Percentiles rank a stretch among this genome's conserved stretches.
Evolutionary conservation across 1,284 basidiomycete genomes (phyloP).

Genomic region (Ganoderma lingzhi): DNA sequence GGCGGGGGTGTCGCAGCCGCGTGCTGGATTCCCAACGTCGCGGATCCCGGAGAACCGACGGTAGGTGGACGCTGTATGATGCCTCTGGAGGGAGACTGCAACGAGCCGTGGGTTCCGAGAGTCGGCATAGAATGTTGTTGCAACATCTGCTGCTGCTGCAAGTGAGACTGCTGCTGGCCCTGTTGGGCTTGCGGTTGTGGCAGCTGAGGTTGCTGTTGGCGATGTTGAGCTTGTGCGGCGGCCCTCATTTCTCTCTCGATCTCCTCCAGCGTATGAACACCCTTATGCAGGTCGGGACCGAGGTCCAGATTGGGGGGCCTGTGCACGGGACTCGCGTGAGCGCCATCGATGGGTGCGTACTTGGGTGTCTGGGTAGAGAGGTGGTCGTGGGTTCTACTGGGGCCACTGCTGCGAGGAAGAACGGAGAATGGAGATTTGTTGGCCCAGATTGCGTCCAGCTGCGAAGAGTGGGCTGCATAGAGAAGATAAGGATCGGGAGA

Average conservation of each 20-base stretch:
- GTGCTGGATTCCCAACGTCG: not conserved
- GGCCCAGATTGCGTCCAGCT: conserved; percentile 80
- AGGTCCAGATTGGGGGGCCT: conserved; percentile 35
- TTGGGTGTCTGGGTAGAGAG: conserved; percentile 34
- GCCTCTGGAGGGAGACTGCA: conserved; percentile 29
- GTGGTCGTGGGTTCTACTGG: conserved; percentile 47
- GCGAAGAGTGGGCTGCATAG: conserved; percentile 46
- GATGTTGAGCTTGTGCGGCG: conserved; percentile 53
- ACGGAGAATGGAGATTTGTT: conserved; percentile 80
- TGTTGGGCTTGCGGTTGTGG: conserved; percentile 36
- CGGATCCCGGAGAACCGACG: not conserved
- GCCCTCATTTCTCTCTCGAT: conserved; percentile 93
- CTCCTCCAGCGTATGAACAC: conserved; percentile 87
- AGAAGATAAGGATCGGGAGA: conserved; percentile 44
- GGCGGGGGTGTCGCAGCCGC: conserved; percentile 60
- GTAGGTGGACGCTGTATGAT: conserved; percentile 32
- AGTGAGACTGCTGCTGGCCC: conserved; percentile 39
- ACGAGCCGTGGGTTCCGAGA: conserved; percentile 16
- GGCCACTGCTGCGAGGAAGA: conserved; percentile 63
- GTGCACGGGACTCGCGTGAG: conserved; percentile 20
- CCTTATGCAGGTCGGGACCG: conserved; percentile 39
- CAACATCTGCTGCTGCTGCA: conserved; percentile 53
- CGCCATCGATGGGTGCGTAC: conserved; percentile 30
- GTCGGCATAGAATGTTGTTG: conserved; percentile 40
- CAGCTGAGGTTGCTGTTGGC: conserved; percentile 36